Base-by-base conservation (phyloP, 1,284 basidiomycete species). In the Phylloboletellus chloephorus region DNA sequence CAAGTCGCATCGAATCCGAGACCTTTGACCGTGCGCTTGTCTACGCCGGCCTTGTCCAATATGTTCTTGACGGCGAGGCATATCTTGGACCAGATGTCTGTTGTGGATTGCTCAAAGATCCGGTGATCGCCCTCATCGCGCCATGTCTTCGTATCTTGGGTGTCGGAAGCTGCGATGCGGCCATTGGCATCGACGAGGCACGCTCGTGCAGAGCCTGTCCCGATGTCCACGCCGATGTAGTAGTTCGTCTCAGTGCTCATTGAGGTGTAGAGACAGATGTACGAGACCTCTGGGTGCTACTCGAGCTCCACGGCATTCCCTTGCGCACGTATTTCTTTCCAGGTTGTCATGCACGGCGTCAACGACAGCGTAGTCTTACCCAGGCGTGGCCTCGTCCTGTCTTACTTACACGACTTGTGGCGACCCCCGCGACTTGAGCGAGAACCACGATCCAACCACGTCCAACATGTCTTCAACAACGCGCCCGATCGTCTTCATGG, bases 1-100 rank as follows among this genome's bases (percentile, higher is more conserved):
- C 96, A 98, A 0, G 95, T 98, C 37, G 94, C 95, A 64, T 98
- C 95, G 61, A 98, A 97, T 8, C 94, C 93, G 42, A 98, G 61
- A 1, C 95, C 95, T 57, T 88, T 91, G 50, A 98, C 82, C 4
- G 72, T 64, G 3, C 68, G 62, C 10, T 85, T 76, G 17, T 74
- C 55, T 23, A 92, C 66, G 5, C 79, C 74, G 3, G 86, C 78
- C 23, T 74, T 66, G 9, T 69, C 49, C 22, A 98, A 67, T 39
- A 90, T 82, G 8, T 75, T 73, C 51, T 75, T 79, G 50, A 90
- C 82, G 21, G 83, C 82, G 37, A 67, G 69, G 29, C 78, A 73
- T 51, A 96, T 87, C 43, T 79, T 78, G 7, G 68, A 59, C 95
- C 96, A 98, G 66, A 98, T 91, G 55, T 93, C 77, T 19, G 67